Percentiles rank a stretch among this genome's conserved stretches.
phyloP scores from a whole-genome alignment of 768 basidiomycete species.

The Leccinum rimulosum region DNA sequence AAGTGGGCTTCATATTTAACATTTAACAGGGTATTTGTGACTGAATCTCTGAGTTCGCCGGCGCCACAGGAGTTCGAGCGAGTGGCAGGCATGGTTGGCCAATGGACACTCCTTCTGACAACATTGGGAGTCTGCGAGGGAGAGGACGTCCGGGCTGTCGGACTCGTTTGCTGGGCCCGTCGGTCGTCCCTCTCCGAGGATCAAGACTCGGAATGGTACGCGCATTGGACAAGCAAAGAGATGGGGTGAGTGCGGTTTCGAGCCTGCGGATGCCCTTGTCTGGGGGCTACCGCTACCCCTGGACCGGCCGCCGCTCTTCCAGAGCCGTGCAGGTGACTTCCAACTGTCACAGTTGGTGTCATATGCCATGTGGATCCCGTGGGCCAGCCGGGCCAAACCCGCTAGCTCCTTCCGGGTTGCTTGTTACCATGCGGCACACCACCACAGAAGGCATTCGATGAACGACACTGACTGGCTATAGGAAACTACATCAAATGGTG shows the following conservation, averaged over 20 bases:
- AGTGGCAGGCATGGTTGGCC: neutral
- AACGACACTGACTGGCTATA: neutral
- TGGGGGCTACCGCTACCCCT: neutral
- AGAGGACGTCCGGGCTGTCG: neutral
- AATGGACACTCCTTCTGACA: neutral
- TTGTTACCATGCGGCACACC: neutral
- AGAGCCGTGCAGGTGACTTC: neutral
- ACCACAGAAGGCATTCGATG: no score
- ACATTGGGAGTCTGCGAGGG: neutral
- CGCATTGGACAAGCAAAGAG: neutral
- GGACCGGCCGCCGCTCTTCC: neutral
- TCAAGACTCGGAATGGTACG: neutral
- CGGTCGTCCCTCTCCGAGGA: neutral
- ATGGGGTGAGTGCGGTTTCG: neutral
- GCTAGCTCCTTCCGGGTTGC: neutral
- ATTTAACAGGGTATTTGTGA: neutral
- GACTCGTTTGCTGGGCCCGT: neutral
- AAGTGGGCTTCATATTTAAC: neutral
- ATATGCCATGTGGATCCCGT: neutral
- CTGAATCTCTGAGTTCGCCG: neutral
- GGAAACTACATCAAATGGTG: neutral
- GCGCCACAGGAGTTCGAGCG: neutral
- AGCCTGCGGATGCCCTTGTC: neutral
- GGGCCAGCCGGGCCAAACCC: neutral
- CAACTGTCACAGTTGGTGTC: neutral